Evolutionary conservation across 306 rosid genomes (phyloP).

Genomic region (barrel medic (Medicago truncatula)): MtrunA17r5.0-ANR NC_053047.1:10187501-10188000

Average conservation of each 20-base stretch:
- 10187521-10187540: no score
- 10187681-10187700: neutral
- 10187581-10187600: no score
- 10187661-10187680: neutral
- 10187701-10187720: constrained; percentile 30
- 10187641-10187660: neutral
- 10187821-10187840: neutral
- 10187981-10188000: no score
- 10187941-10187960: no score
- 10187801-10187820: constrained; percentile 24
- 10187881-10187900: neutral
- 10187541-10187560: no score
- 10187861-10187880: neutral
- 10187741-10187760: constrained; percentile 53
- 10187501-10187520: no score
- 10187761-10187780: constrained; percentile 41
- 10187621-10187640: no score
- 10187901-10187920: neutral
- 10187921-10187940: no score
- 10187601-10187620: no score
- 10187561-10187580: no score
- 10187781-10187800: constrained; percentile 45
- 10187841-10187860: neutral
- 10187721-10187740: constrained; percentile 26
- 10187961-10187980: no score